Percentiles rank a stretch among this genome's conserved stretches.
These are phyloP conservation scores for Quaeritorhiza haematococci DNA, from an alignment of 371 early-diverging fungal species.

Conservation along the genomic window DNA sequence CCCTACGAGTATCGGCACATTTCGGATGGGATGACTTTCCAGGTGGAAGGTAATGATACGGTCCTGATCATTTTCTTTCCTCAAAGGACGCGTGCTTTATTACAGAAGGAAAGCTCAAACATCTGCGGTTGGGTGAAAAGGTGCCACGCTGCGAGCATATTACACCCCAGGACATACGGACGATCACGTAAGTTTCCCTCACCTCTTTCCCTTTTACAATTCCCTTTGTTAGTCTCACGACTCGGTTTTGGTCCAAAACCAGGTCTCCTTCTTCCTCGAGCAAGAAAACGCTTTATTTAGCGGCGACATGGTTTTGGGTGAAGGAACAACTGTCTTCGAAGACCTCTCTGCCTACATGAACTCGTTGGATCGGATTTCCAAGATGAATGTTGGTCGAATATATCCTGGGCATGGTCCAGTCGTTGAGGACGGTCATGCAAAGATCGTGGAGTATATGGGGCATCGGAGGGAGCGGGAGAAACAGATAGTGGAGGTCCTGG, in stretches of 20 bases:
- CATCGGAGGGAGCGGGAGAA: conserved; percentile 73
- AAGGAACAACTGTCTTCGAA: conserved; percentile 68
- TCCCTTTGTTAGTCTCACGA: neutral
- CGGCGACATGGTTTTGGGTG: conserved; percentile 82
- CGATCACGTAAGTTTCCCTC: conserved; percentile 47
- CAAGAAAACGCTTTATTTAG: conserved; percentile 72
- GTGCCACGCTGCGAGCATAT: conserved; percentile 58
- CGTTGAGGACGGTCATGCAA: conserved; percentile 53
- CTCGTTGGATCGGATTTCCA: conserved; percentile 45
- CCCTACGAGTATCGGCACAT: conserved; percentile 21
- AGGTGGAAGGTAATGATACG: too few species aligned
- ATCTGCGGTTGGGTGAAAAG: too few species aligned
- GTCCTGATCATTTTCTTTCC: too few species aligned
- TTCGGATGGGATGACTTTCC: conserved; percentile 51
- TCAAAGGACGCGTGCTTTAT: too few species aligned
- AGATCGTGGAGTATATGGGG: conserved; percentile 63
- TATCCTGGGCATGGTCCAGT: conserved; percentile 83
- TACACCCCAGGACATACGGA: conserved; percentile 80
- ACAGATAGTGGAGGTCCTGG: conserved; percentile 60
- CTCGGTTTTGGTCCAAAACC: conserved; percentile 28
- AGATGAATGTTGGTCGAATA: conserved; percentile 14
- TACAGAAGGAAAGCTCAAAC: too few species aligned
- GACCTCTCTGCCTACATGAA: conserved; percentile 62
- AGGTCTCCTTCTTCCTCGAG: conserved; percentile 64
- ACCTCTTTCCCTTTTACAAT: neutral